A percentile compares a stretch with the other conserved stretches of the same genome.
Conservation (phyloP, 164 flowering plant species). For the Brasenia schreberi region DNA sequence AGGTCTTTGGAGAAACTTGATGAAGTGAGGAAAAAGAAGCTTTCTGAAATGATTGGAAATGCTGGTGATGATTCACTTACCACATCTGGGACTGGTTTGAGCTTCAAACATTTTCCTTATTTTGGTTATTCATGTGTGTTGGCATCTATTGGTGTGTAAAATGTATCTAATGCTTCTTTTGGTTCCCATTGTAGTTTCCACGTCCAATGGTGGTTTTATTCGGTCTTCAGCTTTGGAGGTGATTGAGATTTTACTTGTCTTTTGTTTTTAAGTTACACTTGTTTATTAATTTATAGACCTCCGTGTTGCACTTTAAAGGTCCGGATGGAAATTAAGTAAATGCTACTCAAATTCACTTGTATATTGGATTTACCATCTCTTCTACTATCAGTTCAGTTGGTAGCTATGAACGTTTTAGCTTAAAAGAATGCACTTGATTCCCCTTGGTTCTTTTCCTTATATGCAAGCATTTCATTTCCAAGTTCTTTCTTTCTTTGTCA, state of each 20-base stretch:
- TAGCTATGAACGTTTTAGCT: not conserved
- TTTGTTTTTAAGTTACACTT: too few species aligned
- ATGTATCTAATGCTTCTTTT: not conserved
- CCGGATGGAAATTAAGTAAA: not conserved
- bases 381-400: not conserved
- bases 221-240: constrained; percentile 23
- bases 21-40: constrained; percentile 87
- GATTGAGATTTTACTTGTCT: constrained; percentile 1
- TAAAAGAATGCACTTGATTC: too few species aligned
- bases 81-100: constrained; percentile 40
- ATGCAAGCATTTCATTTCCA: too few species aligned
- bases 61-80: constrained; percentile 41
- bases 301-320: not conserved
- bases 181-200: constrained; percentile 27
- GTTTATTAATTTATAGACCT: too few species aligned
- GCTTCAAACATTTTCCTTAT: not conserved
- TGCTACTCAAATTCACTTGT: not conserved
- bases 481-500: too few species aligned
- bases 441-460: too few species aligned
- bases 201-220: constrained; percentile 26
- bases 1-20: constrained; percentile 94
- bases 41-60: constrained; percentile 81
- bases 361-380: not conserved
- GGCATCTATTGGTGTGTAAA: too few species aligned
- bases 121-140: not conserved